A percentile compares a stretch with the other conserved stretches of the same genome.
phyloP scores from a whole-genome alignment of 2,329 filamentous ascomycete genomes.

The Raffaelea arxii region DNA sequence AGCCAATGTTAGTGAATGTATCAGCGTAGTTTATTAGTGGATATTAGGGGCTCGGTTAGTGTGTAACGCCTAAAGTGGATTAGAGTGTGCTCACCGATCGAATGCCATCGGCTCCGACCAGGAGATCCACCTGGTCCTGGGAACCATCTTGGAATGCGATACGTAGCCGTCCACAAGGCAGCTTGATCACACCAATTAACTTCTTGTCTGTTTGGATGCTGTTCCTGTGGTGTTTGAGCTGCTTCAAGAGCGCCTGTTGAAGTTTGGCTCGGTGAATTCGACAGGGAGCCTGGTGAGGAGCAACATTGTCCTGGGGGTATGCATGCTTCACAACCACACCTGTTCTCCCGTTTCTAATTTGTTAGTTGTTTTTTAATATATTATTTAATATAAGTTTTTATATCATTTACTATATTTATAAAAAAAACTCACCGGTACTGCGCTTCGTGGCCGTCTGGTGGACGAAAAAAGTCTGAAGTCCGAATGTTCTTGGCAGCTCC shows the following conservation, averaged over 20 bases:
- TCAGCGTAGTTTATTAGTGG: too few relatives aligned
- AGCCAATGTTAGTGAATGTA: too few relatives aligned
- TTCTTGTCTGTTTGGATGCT: slow-evolving; percentile 34
- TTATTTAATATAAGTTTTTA: too few relatives aligned
- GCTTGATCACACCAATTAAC: slow-evolving; percentile 31
- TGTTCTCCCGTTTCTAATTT: slow-evolving; percentile 21
- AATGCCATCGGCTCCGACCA: slow-evolving; percentile 43
- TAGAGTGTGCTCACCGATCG: too few relatives aligned
- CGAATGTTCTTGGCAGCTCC: slow-evolving; percentile 20
- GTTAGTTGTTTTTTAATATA: too few relatives aligned
- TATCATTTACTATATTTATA: too few relatives aligned
- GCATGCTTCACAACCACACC: slow-evolving; percentile 12
- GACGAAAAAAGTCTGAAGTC: slow-evolving; percentile 18
- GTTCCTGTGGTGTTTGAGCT: slow-evolving; percentile 30
- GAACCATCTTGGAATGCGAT: slow-evolving; percentile 35
- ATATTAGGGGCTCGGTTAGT: too few relatives aligned
- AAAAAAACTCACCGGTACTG: too few relatives aligned
- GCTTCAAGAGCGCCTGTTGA: slow-evolving; percentile 36
- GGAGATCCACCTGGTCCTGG: slow-evolving; percentile 30
- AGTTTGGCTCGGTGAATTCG: slow-evolving; percentile 25
- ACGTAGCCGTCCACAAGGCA: slow-evolving; percentile 28
- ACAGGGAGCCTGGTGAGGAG: slow-evolving; percentile 16
- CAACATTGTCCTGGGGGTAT: too few relatives aligned
- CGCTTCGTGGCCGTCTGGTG: slow-evolving; percentile 14
- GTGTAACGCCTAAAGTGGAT: too few relatives aligned